Percentiles rank a stretch among this genome's conserved stretches.
Conservation (phyloP, 805 yeast species). For the Kazachstania martiniae region DNA sequence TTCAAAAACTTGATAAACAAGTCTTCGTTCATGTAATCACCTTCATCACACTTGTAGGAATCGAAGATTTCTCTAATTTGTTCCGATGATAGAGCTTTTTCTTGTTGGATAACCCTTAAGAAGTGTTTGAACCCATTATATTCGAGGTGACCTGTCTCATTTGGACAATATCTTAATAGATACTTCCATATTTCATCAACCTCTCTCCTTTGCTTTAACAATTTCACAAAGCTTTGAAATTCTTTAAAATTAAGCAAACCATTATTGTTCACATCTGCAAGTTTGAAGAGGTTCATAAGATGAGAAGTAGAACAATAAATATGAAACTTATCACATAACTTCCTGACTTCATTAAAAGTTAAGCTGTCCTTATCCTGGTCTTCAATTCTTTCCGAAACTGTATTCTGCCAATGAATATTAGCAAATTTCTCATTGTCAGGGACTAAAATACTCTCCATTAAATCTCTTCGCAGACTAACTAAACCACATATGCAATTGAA, state of each 20-base stretch:
- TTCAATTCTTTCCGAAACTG: constrained; percentile 29
- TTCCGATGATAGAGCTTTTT: constrained; percentile 23
- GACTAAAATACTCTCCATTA: constrained; percentile 52
- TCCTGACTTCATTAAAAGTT: constrained; percentile 56
- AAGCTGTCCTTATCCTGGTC: constrained; percentile 30
- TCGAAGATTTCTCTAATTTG: constrained; percentile 28
- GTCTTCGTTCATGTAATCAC: constrained; percentile 10
- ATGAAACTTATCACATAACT: constrained; percentile 55
- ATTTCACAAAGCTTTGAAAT: constrained; percentile 63
- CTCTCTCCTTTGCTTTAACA: constrained; percentile 58
- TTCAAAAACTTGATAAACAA: constrained; percentile 24
- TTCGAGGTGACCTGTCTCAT: constrained; percentile 21
- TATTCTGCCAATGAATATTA: constrained; percentile 50
- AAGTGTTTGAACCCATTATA: constrained; percentile 34
- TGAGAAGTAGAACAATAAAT: constrained; percentile 52
- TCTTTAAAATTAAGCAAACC: constrained; percentile 56
- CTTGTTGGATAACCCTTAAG: constrained; percentile 38
- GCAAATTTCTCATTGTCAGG: constrained; percentile 52
- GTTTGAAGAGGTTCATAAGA: constrained; percentile 35
- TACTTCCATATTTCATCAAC: constrained; percentile 39
- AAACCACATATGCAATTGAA: constrained; percentile 45
- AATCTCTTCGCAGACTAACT: constrained; percentile 44
- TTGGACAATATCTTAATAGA: not conserved
- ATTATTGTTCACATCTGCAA: constrained; percentile 39
- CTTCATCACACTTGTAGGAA: constrained; percentile 25